Evolutionary conservation across 2,329 filamentous ascomycete species (phyloP).

Genomic region (Dendrostoma leiphaemia): DNA sequence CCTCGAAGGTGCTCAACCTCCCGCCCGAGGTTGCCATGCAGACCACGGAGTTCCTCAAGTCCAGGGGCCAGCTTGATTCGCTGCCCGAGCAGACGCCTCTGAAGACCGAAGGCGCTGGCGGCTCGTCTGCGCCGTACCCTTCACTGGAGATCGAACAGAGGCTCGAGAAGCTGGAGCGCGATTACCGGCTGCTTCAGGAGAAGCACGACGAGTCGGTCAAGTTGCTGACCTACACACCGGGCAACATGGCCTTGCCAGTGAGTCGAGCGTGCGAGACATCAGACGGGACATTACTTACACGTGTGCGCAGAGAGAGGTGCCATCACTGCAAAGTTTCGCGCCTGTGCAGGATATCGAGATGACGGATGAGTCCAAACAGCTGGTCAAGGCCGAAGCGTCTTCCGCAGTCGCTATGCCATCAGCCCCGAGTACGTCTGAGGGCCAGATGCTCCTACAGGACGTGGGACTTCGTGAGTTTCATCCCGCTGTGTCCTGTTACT

Average conservation of each 20-base stretch:
- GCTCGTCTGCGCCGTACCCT: not conserved
- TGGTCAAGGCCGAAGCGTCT: not conserved
- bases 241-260: not conserved
- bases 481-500: not conserved
- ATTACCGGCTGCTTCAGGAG: conserved; percentile 11
- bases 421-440: not conserved
- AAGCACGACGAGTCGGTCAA: conserved; percentile 6
- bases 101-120: not conserved
- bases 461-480: conserved; percentile 1
- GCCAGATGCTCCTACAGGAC: conserved; percentile 1
- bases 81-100: no score
- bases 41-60: conserved; percentile 16
- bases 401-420: not conserved
- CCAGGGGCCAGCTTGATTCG: conserved; percentile 6
- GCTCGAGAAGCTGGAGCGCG: conserved; percentile 15
- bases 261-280: not conserved
- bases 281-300: not conserved
- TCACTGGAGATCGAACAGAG: conserved; percentile 10
- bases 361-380: not conserved
- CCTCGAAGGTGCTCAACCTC: conserved; percentile 13
- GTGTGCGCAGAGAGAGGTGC: not conserved
- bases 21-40: conserved; percentile 8
- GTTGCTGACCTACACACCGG: conserved; percentile 1
- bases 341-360: not conserved
- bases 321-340: not conserved